These are phyloP conservation scores for Suillus subalutaceus DNA, from an alignment of 768 basidiomycete species.

Conservation along the genomic window DNA sequence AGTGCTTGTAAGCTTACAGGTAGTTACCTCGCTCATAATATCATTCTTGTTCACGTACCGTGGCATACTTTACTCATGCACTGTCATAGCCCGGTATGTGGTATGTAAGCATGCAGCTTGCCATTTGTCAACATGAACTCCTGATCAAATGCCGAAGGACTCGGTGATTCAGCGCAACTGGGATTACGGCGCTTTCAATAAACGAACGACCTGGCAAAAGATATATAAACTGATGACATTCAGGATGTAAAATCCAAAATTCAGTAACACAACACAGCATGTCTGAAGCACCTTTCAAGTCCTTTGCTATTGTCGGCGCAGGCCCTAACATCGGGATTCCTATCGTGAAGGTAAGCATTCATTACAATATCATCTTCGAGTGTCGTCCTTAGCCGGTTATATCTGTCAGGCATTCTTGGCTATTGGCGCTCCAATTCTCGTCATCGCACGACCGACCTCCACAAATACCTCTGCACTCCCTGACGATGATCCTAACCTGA, in stretches of 20 bases:
- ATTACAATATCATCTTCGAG: neutral
- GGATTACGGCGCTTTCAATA: neutral
- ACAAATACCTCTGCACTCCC: neutral
- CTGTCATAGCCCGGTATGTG: neutral
- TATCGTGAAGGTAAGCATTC: slow-evolving; percentile 11
- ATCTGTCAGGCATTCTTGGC: slow-evolving; percentile 12
- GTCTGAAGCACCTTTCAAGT: slow-evolving; percentile 11
- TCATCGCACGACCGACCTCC: slow-evolving; percentile 14
- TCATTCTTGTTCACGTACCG: neutral
- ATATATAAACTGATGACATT: neutral
- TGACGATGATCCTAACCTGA: neutral
- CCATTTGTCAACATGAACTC: neutral
- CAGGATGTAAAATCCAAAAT: slow-evolving; percentile 10
- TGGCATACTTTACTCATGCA: neutral
- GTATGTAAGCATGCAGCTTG: neutral
- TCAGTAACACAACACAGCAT: slow-evolving; percentile 2
- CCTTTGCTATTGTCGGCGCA: slow-evolving; percentile 14
- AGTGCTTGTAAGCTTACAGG: neutral
- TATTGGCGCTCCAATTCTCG: slow-evolving; percentile 8
- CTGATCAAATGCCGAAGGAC: slow-evolving; percentile 1
- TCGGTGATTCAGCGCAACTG: neutral
- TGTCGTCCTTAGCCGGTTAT: neutral
- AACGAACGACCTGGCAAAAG: neutral
- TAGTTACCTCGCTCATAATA: neutral
- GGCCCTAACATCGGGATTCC: slow-evolving; percentile 13